Percentiles rank a stretch among this genome's conserved stretches.
These are phyloP conservation scores for Linum usitatissimum DNA, from an alignment of 345 rosid genomes.

Conservation along the genomic window DNA sequence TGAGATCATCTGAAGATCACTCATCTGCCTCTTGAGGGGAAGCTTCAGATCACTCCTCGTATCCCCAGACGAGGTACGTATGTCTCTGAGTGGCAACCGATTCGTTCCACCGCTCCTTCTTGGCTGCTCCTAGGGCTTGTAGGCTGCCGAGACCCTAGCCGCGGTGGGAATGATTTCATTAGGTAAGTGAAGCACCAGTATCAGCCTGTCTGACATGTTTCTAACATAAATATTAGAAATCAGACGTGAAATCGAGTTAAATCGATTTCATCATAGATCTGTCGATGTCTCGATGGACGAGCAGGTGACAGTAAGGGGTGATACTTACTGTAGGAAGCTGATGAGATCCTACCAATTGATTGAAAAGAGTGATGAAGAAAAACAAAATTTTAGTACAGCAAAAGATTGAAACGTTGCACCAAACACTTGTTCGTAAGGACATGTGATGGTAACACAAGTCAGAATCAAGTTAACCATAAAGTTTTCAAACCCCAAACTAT, in stretches of 20 bases:
- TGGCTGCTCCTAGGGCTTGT: too few species aligned
- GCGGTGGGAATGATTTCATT: too few species aligned
- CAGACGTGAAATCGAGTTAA: too few species aligned
- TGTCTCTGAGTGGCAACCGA: too few species aligned
- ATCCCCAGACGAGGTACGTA: neutral
- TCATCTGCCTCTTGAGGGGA: constrained; percentile 2
- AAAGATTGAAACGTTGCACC: constrained; percentile 37
- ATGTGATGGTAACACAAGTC: constrained; percentile 16
- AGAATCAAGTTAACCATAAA: constrained; percentile 14
- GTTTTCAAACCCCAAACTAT: constrained; percentile 10
- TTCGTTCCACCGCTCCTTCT: too few species aligned
- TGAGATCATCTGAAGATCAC: constrained; percentile 6
- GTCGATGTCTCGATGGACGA: neutral
- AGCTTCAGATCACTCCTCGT: neutral
- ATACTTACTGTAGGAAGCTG: neutral
- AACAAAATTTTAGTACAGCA: constrained; percentile 15
- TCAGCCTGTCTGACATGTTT: too few species aligned
- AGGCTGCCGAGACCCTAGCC: too few species aligned
- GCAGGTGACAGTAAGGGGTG: constrained; percentile 1
- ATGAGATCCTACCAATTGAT: constrained; percentile 2
- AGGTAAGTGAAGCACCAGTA: too few species aligned
- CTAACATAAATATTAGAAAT: too few species aligned
- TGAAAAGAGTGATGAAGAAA: neutral
- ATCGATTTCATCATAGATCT: too few species aligned
- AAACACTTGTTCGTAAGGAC: constrained; percentile 27